Evolutionary conservation across 2,329 filamentous ascomycete genomes (phyloP).

Genomic region (Xylaria sp.): DNA sequence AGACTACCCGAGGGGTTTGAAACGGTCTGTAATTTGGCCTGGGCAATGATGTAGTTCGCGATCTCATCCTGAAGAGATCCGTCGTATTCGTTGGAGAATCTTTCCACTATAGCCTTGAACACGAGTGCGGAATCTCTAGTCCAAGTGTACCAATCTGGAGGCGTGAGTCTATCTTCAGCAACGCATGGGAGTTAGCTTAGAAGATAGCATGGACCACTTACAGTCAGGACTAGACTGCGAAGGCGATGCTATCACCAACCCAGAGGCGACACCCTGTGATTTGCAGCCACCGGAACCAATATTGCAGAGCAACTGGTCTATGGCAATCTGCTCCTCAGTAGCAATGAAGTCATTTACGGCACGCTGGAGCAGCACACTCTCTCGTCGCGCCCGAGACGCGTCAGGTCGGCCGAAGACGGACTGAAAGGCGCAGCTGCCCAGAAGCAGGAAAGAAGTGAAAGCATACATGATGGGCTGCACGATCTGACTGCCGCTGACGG

Average conservation of each 20-base stretch:
- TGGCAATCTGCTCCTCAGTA: constrained; percentile 62
- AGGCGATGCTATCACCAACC: constrained; percentile 67
- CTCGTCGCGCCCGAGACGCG: constrained; percentile 46
- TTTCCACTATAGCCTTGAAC: constrained; percentile 75
- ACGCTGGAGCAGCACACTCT: constrained; percentile 56
- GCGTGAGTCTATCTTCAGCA: not conserved
- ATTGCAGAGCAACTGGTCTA: constrained; percentile 66
- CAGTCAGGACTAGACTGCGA: constrained; percentile 65
- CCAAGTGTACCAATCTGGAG: constrained; percentile 80
- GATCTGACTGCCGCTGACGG: constrained; percentile 43
- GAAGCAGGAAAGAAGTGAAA: constrained; percentile 60
- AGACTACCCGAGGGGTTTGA: constrained; percentile 74
- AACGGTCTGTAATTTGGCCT: constrained; percentile 73
- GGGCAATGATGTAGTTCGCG: constrained; percentile 73
- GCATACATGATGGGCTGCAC: constrained; percentile 61
- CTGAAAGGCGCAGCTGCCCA: constrained; percentile 64
- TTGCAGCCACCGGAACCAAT: constrained; percentile 66
- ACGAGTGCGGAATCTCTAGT: constrained; percentile 77
- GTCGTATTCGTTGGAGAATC: constrained; percentile 69
- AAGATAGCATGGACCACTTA: constrained; percentile 49
- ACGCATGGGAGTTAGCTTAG: not conserved
- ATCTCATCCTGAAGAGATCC: constrained; percentile 67
- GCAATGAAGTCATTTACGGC: constrained; percentile 64
- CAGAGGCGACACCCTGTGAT: constrained; percentile 58
- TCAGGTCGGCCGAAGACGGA: constrained; percentile 60